phyloP scores from a whole-genome alignment of 106 monocot genomes.

The Dendrobium nobile region DNA sequence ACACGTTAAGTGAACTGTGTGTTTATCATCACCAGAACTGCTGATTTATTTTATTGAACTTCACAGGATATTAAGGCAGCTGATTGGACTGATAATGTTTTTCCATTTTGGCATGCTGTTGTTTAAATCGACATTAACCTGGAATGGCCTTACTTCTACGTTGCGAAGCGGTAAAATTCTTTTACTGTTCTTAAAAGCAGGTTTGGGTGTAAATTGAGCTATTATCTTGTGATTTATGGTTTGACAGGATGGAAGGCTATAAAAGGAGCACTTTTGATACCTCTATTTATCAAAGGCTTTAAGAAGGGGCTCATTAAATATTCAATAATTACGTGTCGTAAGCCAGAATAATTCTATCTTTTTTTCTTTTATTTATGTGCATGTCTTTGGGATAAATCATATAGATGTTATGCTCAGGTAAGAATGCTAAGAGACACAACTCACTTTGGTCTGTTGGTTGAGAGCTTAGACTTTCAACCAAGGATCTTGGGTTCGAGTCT shows the following conservation, averaged over 20 bases:
- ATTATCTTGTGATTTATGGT: neutral
- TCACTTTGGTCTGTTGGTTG: too few species aligned
- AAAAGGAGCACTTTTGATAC: conserved; percentile 77
- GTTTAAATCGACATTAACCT: conserved; percentile 66
- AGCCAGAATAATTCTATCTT: conserved; percentile 23
- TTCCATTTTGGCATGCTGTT: conserved; percentile 92
- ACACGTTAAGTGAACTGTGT: neutral
- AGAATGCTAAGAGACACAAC: too few species aligned
- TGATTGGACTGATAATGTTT: conserved; percentile 92
- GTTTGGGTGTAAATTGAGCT: neutral
- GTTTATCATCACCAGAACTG: too few species aligned
- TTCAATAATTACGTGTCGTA: conserved; percentile 67
- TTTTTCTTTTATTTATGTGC: too few species aligned
- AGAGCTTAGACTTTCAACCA: too few species aligned
- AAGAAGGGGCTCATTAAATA: conserved; percentile 80
- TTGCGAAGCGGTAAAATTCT: conserved; percentile 38
- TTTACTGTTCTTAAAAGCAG: neutral
- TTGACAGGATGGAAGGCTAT: conserved; percentile 80
- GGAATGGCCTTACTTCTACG: conserved; percentile 67
- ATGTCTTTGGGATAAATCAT: too few species aligned
- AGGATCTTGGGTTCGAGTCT: too few species aligned
- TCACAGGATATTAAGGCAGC: conserved; percentile 67
- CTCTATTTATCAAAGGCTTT: conserved; percentile 86
- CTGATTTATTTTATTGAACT: too few species aligned
- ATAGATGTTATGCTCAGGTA: too few species aligned